A percentile compares a stretch with the other conserved stretches of the same genome.
Evolutionary conservation across 148 eudicot species (phyloP).

Genomic region (Diospyros kaki): DNA sequence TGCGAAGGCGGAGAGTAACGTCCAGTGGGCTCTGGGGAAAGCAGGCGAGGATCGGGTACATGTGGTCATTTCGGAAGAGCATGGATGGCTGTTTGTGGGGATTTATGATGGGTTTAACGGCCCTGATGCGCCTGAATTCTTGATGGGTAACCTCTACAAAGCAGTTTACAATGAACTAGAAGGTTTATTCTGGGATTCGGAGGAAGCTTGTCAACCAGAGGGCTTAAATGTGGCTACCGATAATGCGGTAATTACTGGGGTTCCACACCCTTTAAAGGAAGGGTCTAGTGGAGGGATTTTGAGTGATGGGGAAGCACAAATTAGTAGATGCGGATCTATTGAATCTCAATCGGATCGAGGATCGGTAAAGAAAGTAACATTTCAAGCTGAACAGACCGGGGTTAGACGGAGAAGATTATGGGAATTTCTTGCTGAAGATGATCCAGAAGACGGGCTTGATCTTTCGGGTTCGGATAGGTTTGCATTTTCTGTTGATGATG

Average conservation of each 20-base stretch:
- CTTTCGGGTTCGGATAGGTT: conserved; percentile 86
- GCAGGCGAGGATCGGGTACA: conserved; percentile 23
- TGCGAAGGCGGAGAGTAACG: neutral
- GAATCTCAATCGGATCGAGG: conserved; percentile 6
- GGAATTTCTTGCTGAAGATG: conserved; percentile 73
- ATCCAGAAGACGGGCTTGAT: conserved; percentile 80
- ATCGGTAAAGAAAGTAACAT: conserved; percentile 56
- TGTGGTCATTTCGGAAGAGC: conserved; percentile 18
- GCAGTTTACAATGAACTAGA: conserved; percentile 17
- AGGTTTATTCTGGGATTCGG: conserved; percentile 16
- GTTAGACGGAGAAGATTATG: conserved; percentile 64
- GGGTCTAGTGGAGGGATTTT: conserved; percentile 7
- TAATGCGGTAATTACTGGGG: conserved; percentile 13
- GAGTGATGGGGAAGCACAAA: conserved; percentile 11
- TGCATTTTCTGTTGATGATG: conserved; percentile 87
- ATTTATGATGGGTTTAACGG: conserved; percentile 21
- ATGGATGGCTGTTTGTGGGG: conserved; percentile 20
- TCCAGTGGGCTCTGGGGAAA: conserved; percentile 18
- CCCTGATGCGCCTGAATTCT: conserved; percentile 20
- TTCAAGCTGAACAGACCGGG: conserved; percentile 38
- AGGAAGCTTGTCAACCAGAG: conserved; percentile 11
- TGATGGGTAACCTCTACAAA: conserved; percentile 16
- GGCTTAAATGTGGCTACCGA: conserved; percentile 21
- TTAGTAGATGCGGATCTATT: conserved; percentile 11
- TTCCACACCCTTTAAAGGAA: neutral